Base-by-base conservation (phyloP, 2,329 filamentous ascomycete species). In the Paecilomyces niveus region DNA sequence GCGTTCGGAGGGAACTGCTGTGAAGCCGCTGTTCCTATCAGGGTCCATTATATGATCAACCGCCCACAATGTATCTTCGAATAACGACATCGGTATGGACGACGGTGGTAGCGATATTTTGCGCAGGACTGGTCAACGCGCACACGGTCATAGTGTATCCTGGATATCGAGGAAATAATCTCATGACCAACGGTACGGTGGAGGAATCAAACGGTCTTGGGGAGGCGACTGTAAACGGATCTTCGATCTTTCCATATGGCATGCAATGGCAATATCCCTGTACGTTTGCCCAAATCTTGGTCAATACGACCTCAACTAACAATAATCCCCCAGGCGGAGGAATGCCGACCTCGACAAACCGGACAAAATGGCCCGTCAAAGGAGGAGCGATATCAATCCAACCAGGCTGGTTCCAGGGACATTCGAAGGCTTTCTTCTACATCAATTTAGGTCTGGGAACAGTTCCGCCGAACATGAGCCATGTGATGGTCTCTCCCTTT, bases 221-320 rank as follows among this genome's bases (percentile, higher is more conserved):
- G 29, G 65, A 66, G 3, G 81, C 80, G 4, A 77, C 76, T 29
- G 66, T 71, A 35, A 81, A 81, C 57, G 77, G 75, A 22, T 77
- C 78, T 15, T 68, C 71, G 18, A 69, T 76, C 0, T 94, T 85
- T 66, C 92, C 92, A 1, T 96, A 89, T 65, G 92, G 92, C 76
- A 93, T 94, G 89, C 89, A 96, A 78, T 97, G 92, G 92, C 86
- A 87, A 72, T 96, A 96, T 79, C 92, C 92, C 74, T 97, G 92
- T 96, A 80, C 78, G 90, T 79, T 7, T 6, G 50, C 57, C 24
- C 10, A n/a, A 18, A 18, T 45, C 24, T 15, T n/a, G 21, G 21
- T 53, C 21, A 21, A 21, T 35, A 10, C 24, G 9, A 24, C 11
- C 22, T 29, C 53, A 7, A n/a, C 24, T 32, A 22, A 54, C 29